These are phyloP conservation scores for Phaeodactylum tricornutum DNA, from an alignment of 108 stramenopile species.

Conservation along the genomic window DNA sequence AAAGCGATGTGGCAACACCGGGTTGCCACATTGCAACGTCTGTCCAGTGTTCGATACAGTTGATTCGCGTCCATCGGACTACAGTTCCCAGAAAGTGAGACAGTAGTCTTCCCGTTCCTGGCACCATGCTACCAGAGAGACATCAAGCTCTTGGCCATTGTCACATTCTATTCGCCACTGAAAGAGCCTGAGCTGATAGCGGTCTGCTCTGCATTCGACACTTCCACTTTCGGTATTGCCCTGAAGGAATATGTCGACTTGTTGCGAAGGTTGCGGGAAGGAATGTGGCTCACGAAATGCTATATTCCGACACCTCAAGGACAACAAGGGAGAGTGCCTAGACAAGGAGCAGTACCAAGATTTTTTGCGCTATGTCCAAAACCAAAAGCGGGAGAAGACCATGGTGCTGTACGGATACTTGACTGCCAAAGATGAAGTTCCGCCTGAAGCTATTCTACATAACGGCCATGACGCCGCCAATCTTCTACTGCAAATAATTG, in stretches of 20 bases:
- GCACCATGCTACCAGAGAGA: too few relatives aligned
- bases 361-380: conserved; percentile 29
- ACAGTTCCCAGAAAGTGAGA: too few relatives aligned
- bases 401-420: conserved; percentile 64
- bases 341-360: conserved; percentile 33
- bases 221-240: too few relatives aligned
- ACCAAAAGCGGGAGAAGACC: conserved; percentile 39
- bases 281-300: conserved; percentile 50
- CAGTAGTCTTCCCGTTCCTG: too few relatives aligned
- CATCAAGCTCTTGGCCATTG: too few relatives aligned
- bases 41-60: too few relatives aligned
- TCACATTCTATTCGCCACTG: too few relatives aligned
- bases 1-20: too few relatives aligned
- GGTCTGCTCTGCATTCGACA: too few relatives aligned
- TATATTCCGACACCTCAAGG: conserved; percentile 55
- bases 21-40: too few relatives aligned
- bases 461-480: conserved; percentile 52
- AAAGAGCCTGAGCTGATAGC: too few relatives aligned
- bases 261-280: conserved; percentile 46
- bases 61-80: too few relatives aligned
- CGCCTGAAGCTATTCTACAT: neutral
- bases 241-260: neutral
- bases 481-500: conserved; percentile 39
- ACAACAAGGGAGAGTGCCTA: conserved; percentile 50
- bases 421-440: conserved; percentile 11